phyloP scores from a whole-genome alignment of 2,329 filamentous ascomycete genomes.

The Colletotrichum aenigma region DNA sequence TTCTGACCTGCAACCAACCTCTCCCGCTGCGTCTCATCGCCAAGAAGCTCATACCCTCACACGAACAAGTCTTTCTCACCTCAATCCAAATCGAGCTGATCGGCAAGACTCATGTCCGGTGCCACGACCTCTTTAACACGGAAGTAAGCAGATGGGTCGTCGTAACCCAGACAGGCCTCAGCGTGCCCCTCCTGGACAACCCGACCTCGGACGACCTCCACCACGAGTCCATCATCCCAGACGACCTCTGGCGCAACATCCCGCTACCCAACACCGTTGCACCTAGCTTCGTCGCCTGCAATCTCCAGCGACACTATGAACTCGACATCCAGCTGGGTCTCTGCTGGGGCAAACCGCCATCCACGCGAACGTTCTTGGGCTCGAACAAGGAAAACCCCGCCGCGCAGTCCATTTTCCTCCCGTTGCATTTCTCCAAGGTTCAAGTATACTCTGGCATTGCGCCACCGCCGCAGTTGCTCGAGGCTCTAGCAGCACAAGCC shows the following conservation, averaged over 20 bases:
- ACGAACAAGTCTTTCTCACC: constrained; percentile 75
- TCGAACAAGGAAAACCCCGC: constrained; percentile 26
- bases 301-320: constrained; percentile 81
- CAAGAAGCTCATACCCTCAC: constrained; percentile 73
- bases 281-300: constrained; percentile 88
- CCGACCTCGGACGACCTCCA: constrained; percentile 60
- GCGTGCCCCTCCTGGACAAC: constrained; percentile 67
- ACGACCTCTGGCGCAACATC: constrained; percentile 72
- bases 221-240: constrained; percentile 72
- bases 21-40: constrained; percentile 81
- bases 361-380: constrained; percentile 31
- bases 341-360: constrained; percentile 67
- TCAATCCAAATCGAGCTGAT: constrained; percentile 83
- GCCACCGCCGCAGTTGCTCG: constrained; percentile 77
- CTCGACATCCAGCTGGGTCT: constrained; percentile 82
- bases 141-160: constrained; percentile 81
- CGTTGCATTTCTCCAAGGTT: constrained; percentile 75
- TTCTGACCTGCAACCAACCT: constrained; percentile 88
- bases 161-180: constrained; percentile 72
- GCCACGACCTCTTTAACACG: constrained; percentile 73
- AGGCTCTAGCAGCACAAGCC: constrained; percentile 51
- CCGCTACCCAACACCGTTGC: constrained; percentile 84
- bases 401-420: constrained; percentile 74
- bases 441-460: constrained; percentile 87
- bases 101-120: constrained; percentile 78